Conservation (phyloP, 805 yeast genomes). For the Saccharomycopsis sp. region DNA sequence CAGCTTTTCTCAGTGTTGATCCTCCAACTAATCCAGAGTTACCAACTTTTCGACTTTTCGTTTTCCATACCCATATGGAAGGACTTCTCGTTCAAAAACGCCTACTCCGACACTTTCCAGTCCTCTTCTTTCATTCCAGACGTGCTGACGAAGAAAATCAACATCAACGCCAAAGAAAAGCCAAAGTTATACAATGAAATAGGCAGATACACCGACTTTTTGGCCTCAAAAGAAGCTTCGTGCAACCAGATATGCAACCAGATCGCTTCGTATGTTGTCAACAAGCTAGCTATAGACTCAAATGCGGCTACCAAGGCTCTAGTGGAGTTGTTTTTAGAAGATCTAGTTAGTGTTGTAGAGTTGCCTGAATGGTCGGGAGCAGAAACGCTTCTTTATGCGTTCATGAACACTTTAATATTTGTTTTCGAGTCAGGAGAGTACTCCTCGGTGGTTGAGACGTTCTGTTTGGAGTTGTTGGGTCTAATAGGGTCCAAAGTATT, state of each 20-base stretch:
- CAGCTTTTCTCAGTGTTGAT: slow-evolving; percentile 44
- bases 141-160: slow-evolving; percentile 12
- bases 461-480: slow-evolving; percentile 56
- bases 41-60: slow-evolving; percentile 26
- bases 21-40: slow-evolving; percentile 37
- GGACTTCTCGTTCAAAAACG: slow-evolving; percentile 13
- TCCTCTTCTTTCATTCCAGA: slow-evolving; percentile 17
- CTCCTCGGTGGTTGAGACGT: slow-evolving; percentile 39
- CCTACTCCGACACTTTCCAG: slow-evolving; percentile 15
- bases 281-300: slow-evolving; percentile 29
- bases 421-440: slow-evolving; percentile 34
- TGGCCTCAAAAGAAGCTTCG: slow-evolving; percentile 22
- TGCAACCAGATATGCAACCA: slow-evolving; percentile 18
- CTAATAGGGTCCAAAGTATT: slow-evolving; percentile 47
- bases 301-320: slow-evolving; percentile 30
- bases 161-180: slow-evolving; percentile 19
- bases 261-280: slow-evolving; percentile 24
- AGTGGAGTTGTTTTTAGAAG: slow-evolving; percentile 51
- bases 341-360: slow-evolving; percentile 42
- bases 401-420: slow-evolving; percentile 38
- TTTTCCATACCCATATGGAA: slow-evolving; percentile 19
- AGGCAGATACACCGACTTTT: slow-evolving; percentile 21
- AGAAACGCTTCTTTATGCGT: slow-evolving; percentile 40
- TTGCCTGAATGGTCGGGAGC: slow-evolving; percentile 60
- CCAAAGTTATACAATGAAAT: slow-evolving; percentile 23